Percentiles rank a stretch among this genome's conserved stretches.
Conservation (phyloP, 1,284 basidiomycete genomes). For the Phlebopus sp. region DNA sequence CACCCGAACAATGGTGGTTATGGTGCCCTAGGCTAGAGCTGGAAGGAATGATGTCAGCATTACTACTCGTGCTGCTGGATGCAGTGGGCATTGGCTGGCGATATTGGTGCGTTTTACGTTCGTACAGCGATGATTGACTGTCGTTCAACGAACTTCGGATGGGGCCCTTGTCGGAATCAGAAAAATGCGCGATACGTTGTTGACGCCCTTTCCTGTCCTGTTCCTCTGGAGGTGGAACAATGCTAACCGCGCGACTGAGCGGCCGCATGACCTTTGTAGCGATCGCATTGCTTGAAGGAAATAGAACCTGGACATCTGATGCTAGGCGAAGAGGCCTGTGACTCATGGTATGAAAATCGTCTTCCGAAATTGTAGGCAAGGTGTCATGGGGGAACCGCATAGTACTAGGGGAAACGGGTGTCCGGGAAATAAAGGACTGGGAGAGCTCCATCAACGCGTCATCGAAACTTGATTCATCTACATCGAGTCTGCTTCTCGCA, state of each 20-base stretch:
- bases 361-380: conserved; percentile 35
- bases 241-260: conserved; percentile 29
- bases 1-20: conserved; percentile 21
- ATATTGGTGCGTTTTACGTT: conserved; percentile 13
- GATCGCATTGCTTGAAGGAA: neutral
- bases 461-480: conserved; percentile 5
- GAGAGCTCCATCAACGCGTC: neutral
- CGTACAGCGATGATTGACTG: conserved; percentile 8
- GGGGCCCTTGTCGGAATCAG: conserved; percentile 4
- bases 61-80: conserved; percentile 13
- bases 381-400: conserved; percentile 15
- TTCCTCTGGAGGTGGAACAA: conserved; percentile 35
- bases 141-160: conserved; percentile 5
- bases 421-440: neutral
- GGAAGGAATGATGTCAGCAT: conserved; percentile 10
- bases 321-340: conserved; percentile 8
- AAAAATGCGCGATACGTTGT: conserved; percentile 12
- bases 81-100: conserved; percentile 20
- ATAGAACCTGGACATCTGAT: conserved; percentile 3
- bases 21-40: conserved; percentile 8
- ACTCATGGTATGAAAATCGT: conserved; percentile 36
- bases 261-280: conserved; percentile 19
- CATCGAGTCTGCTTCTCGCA: conserved; percentile 8
- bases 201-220: conserved; percentile 25
- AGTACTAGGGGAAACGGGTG: conserved; percentile 6